These are phyloP conservation scores for Nannochloropsis salina DNA, from an alignment of 108 stramenopile species.

Conservation along the genomic window DNA sequence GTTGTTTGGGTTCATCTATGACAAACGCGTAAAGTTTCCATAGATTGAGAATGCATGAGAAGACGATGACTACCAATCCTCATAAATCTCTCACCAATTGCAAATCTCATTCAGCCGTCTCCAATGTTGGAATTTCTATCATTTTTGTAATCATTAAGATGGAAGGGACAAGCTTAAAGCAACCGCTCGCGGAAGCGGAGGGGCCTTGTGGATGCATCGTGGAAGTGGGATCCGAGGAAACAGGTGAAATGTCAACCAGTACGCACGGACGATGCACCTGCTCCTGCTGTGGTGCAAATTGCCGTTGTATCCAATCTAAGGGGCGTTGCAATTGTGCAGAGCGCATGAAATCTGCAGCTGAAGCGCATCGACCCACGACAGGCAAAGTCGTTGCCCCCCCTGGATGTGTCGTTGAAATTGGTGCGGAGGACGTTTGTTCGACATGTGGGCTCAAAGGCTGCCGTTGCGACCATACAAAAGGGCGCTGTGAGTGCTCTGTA, in stretches of 20 bases:
- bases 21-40: too few relatives aligned
- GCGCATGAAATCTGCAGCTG: not conserved
- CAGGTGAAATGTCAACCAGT: not conserved
- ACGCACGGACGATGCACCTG: not conserved
- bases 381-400: not conserved
- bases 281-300: not conserved
- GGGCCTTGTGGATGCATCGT: not conserved
- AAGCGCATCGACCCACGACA: not conserved
- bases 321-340: not conserved
- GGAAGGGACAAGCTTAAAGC: not conserved
- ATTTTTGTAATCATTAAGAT: too few relatives aligned
- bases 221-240: not conserved
- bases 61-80: too few relatives aligned
- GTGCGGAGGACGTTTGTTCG: not conserved
- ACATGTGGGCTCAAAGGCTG: not conserved
- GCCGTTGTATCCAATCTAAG: not conserved
- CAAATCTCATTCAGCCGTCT: too few relatives aligned
- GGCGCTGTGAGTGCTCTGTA: not conserved
- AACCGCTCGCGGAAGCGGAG: not conserved
- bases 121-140: too few relatives aligned
- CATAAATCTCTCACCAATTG: too few relatives aligned
- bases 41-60: too few relatives aligned
- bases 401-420: not conserved
- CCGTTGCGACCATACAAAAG: not conserved
- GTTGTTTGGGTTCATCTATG: too few relatives aligned